Evolutionary conservation across 768 basidiomycete genomes (phyloP).

Genomic region (Hypholoma fasciculare): DNA sequence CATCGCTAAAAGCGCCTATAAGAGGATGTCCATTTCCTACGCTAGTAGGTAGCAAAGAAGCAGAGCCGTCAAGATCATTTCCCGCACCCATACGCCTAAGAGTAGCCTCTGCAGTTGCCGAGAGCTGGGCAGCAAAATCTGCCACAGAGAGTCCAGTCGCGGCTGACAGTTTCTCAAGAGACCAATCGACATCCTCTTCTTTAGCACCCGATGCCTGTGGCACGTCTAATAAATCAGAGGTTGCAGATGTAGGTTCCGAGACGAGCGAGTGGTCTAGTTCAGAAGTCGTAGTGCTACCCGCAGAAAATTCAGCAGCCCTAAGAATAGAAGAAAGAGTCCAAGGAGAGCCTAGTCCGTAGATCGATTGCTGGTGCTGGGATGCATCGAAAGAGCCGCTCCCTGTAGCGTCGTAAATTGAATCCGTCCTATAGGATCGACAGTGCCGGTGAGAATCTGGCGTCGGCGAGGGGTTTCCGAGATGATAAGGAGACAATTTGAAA

Average conservation of each 20-base stretch:
- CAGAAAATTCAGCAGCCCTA: slow-evolving; percentile 16
- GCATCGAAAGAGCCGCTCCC: not conserved
- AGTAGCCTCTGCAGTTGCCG: slow-evolving; percentile 33
- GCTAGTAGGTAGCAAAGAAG: not conserved
- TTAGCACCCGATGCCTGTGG: not conserved
- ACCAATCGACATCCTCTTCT: slow-evolving; percentile 11
- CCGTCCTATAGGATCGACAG: slow-evolving; percentile 6
- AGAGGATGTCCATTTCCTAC: not conserved
- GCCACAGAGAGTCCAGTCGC: slow-evolving; percentile 34
- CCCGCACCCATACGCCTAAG: slow-evolving; percentile 25
- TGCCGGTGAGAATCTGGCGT: slow-evolving; percentile 5
- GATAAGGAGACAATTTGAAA: not conserved
- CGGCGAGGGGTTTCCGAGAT: not conserved
- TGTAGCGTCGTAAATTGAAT: slow-evolving; percentile 6
- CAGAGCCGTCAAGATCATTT: slow-evolving; percentile 1
- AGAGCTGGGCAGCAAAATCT: slow-evolving; percentile 33
- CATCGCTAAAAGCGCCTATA: not conserved
- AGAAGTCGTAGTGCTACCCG: slow-evolving; percentile 14
- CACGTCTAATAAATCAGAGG: not conserved
- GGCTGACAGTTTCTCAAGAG: slow-evolving; percentile 27
- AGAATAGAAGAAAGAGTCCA: slow-evolving; percentile 23
- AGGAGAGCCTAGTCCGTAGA: slow-evolving; percentile 12
- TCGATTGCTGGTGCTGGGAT: not conserved
- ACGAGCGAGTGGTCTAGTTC: slow-evolving; percentile 6
- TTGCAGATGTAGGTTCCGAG: slow-evolving; percentile 4